phyloP scores from a whole-genome alignment of 176 grass and related monocot species.

The Puccinellia tenuiflora region DNA sequence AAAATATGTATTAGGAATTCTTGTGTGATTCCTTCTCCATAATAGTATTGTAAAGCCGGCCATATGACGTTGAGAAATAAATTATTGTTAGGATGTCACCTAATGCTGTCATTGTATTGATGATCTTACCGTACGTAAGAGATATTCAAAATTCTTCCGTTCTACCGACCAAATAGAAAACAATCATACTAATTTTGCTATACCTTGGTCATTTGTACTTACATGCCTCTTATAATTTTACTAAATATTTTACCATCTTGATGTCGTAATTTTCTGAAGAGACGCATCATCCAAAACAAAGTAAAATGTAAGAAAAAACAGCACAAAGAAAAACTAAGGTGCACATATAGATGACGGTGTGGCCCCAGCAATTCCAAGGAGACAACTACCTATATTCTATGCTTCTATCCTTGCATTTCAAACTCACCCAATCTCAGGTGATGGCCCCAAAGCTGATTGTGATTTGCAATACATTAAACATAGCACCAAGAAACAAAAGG shows the following conservation, averaged over 20 bases:
- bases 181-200: neutral
- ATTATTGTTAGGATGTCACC: slow-evolving; percentile 26
- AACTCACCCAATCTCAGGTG: slow-evolving; percentile 30
- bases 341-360: neutral
- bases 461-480: slow-evolving; percentile 36
- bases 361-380: neutral
- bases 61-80: neutral
- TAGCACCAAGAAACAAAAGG: slow-evolving; percentile 32
- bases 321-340: neutral
- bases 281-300: neutral
- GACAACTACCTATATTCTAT: neutral
- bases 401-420: neutral
- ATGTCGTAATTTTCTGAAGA: neutral
- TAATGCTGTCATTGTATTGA: neutral
- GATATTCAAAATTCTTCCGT: neutral
- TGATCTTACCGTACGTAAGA: neutral
- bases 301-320: neutral
- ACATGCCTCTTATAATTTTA: neutral
- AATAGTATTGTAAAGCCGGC: slow-evolving; percentile 11
- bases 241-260: neutral
- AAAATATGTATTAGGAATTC: slow-evolving; percentile 6
- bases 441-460: slow-evolving; percentile 38
- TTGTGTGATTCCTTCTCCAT: neutral
- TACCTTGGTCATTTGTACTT: neutral
- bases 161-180: neutral